phyloP scores from a whole-genome alignment of 495 filamentous ascomycete species.

The Penicillium diatomitis region DNA sequence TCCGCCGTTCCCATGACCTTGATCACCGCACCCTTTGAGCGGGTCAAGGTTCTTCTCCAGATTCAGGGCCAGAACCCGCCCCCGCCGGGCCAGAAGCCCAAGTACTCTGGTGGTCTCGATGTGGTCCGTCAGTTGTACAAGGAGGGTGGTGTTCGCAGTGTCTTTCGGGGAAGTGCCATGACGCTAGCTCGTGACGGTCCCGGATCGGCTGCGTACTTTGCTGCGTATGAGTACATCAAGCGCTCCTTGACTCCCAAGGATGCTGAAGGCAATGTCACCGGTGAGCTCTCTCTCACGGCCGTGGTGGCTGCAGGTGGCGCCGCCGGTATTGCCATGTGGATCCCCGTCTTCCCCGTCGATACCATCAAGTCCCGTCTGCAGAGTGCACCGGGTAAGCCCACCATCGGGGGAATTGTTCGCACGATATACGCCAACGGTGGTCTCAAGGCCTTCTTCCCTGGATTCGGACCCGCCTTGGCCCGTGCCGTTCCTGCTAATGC shows the following conservation, averaged over 20 bases:
- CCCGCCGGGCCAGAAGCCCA: slow-evolving; percentile 81
- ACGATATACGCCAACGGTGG: slow-evolving; percentile 74
- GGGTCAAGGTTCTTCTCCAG: slow-evolving; percentile 95
- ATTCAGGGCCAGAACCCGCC: slow-evolving; percentile 89
- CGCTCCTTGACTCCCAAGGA: slow-evolving; percentile 76
- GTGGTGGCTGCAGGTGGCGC: slow-evolving; percentile 81
- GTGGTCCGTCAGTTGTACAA: slow-evolving; percentile 93
- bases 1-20: slow-evolving; percentile 94
- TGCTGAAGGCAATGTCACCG: slow-evolving; percentile 57
- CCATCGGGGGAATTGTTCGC: slow-evolving; percentile 68
- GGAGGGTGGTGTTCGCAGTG: slow-evolving; percentile 79
- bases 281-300: slow-evolving; percentile 66
- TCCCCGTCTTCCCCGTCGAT: slow-evolving; percentile 95
- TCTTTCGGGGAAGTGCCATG: slow-evolving; percentile 84
- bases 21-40: slow-evolving; percentile 97
- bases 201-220: slow-evolving; percentile 91
- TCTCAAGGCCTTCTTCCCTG: slow-evolving; percentile 92
- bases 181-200: slow-evolving; percentile 92
- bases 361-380: slow-evolving; percentile 93
- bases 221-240: slow-evolving; percentile 94
- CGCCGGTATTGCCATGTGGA: slow-evolving; percentile 97
- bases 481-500: slow-evolving; percentile 95
- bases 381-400: slow-evolving; percentile 80
- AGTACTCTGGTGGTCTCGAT: slow-evolving; percentile 80
- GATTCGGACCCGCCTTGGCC: slow-evolving; percentile 84